Conservation (phyloP, 345 rosid species). For the Eucalyptus regnans region DNA sequence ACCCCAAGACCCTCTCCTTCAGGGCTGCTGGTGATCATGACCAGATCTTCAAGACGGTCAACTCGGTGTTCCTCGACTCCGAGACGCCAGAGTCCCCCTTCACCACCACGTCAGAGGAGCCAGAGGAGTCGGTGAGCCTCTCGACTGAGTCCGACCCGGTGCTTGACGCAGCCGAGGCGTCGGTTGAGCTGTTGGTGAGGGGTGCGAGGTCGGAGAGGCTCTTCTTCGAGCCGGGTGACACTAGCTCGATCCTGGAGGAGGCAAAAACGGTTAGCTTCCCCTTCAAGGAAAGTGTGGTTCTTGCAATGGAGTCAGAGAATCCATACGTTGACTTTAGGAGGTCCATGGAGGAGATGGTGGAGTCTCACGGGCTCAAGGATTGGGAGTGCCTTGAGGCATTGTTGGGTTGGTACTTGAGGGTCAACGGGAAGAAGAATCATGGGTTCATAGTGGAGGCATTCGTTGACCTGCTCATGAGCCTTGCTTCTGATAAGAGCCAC, state of each 20-base stretch:
- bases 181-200: slow-evolving; percentile 44
- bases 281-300: slow-evolving; percentile 42
- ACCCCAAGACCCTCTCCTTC: slow-evolving; percentile 57
- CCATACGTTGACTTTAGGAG: slow-evolving; percentile 70
- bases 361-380: slow-evolving; percentile 47
- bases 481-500: neutral
- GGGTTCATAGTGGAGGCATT: slow-evolving; percentile 67
- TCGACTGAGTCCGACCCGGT: slow-evolving; percentile 13
- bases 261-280: slow-evolving; percentile 10
- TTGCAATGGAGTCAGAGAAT: slow-evolving; percentile 68
- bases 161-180: slow-evolving; percentile 1
- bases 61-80: slow-evolving; percentile 48
- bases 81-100: slow-evolving; percentile 20
- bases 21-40: slow-evolving; percentile 15
- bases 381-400: slow-evolving; percentile 73
- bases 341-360: slow-evolving; percentile 96
- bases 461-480: slow-evolving; percentile 46
- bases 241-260: slow-evolving; percentile 57
- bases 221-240: slow-evolving; percentile 55
- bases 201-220: slow-evolving; percentile 52
- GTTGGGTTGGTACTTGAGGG: slow-evolving; percentile 69
- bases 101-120: slow-evolving; percentile 26
- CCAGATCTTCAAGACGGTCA: slow-evolving; percentile 62
- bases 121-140: slow-evolving; percentile 6
- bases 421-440: slow-evolving; percentile 65